These are phyloP conservation scores for Mortierella hygrophila DNA, from an alignment of 192 early-diverging fungal species.

Conservation along the genomic window DNA sequence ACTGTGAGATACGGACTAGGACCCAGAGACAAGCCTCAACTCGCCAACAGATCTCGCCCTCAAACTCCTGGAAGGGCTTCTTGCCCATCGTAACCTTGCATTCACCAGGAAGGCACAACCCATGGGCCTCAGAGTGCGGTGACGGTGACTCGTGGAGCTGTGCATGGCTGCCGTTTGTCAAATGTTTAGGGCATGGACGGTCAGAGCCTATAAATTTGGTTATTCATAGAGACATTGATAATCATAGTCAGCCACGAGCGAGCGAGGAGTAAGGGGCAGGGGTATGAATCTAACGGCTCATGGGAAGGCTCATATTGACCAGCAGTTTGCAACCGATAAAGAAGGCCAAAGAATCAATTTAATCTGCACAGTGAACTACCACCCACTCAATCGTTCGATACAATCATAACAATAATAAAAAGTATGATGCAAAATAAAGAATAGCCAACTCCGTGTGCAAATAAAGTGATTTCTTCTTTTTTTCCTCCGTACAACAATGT, in stretches of 20 bases:
- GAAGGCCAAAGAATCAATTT: background rate
- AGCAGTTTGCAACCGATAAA: background rate
- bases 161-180: constrained; percentile 17
- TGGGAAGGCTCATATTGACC: constrained; percentile 11
- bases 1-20: constrained; percentile 56
- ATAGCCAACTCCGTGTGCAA: constrained; percentile 3
- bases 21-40: constrained; percentile 56
- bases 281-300: background rate
- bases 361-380: background rate
- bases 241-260: background rate
- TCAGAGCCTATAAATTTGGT: constrained; percentile 22
- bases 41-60: constrained; percentile 56
- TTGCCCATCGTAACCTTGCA: constrained; percentile 4
- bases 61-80: constrained; percentile 43
- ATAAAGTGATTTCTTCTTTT: background rate
- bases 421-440: background rate
- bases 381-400: background rate
- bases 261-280: background rate
- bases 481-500: background rate
- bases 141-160: constrained; percentile 12
- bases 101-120: background rate
- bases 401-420: background rate
- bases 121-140: background rate
- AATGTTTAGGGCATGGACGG: constrained; percentile 12
- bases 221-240: constrained; percentile 1